These are phyloP conservation scores for Cymodocea nodosa DNA, from an alignment of 116 monocot species.

Conservation along the genomic window DNA sequence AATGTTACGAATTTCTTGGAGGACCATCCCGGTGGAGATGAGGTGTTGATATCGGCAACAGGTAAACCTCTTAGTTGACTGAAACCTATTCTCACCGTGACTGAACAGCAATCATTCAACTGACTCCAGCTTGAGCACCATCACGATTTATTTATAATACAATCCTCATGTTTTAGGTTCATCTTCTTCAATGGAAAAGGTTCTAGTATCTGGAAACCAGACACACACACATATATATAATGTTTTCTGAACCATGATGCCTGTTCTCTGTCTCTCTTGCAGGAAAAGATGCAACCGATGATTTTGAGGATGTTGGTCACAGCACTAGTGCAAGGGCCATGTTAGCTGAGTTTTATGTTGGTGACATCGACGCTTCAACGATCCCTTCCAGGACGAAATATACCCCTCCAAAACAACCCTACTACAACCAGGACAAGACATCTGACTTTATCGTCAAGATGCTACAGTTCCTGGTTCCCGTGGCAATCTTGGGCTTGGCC, in stretches of 20 bases:
- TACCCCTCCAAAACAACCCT: conserved; percentile 29
- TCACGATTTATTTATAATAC: not conserved
- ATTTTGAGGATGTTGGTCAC: conserved; percentile 60
- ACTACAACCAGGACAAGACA: conserved; percentile 50
- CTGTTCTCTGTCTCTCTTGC: not conserved
- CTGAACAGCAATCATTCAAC: not conserved
- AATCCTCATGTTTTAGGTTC: too few relatives aligned
- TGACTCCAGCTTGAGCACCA: not conserved
- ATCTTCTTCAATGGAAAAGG: not conserved
- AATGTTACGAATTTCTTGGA: conserved; percentile 29
- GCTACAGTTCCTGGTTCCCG: conserved; percentile 48
- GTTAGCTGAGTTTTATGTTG: conserved; percentile 45
- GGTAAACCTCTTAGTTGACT: conserved; percentile 10
- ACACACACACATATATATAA: too few relatives aligned
- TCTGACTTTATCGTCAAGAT: conserved; percentile 43
- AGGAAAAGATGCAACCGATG: conserved; percentile 40
- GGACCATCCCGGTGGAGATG: conserved; percentile 32
- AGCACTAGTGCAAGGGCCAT: conserved; percentile 48
- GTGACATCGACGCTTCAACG: conserved; percentile 31
- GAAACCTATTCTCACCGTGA: not conserved
- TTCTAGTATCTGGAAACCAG: not conserved
- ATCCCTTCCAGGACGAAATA: conserved; percentile 27
- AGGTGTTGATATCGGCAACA: conserved; percentile 22
- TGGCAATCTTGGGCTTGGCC: conserved; percentile 42
- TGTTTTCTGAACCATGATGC: too few relatives aligned